Base-by-base conservation (phyloP, 192 early-diverging fungal species). In the Bifiguratus adelaidae region DNA sequence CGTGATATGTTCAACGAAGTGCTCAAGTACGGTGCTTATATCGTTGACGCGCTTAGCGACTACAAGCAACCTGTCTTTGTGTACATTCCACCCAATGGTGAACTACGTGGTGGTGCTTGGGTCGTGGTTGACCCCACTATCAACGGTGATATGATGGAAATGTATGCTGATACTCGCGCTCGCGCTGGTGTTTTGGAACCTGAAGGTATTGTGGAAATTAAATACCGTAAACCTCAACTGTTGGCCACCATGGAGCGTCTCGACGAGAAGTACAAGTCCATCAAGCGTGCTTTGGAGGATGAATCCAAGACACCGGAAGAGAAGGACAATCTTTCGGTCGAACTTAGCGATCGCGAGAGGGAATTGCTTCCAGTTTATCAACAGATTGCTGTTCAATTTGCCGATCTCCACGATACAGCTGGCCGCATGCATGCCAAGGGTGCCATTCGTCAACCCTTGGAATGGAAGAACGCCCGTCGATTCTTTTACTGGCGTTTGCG, bases 61-160 rank as follows among this genome's bases (percentile, higher is more conserved):
- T 99, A 99, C 82, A 82, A 87, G 64, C 92, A 95, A 64, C 93
- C 95, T 7, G 87, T 99, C 23, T 95, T 99, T 60, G 87, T 99
- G 11, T 99, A 99, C 58, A 72, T 99, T 16, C 70, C 97, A 11
- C 84, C 83, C 30, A 82, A 86, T 52, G 95, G 95, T 56, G 95
- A 99, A 70, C 77, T 99, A 38, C 84, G 93, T 60, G 95, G 95
- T 61, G 95, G 95, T 44, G 89, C 93, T 7, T 99, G 95, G 95
- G 95, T 95, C 12, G 93, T 96, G 0, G 67, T 99, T 0, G 95
- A 99, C 52, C 92, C 92, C 19, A 88, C 85, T 4, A 99, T 99
- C 67, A 97, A 99, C 66, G 65, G 83, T 21, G 81, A 94, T 41
- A 85, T 89, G 82, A 99, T 99, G 95, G 95, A 99, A 65, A 99